These are phyloP conservation scores for Glaciozyma martinii DNA, from an alignment of 768 basidiomycete species.

Conservation along the genomic window DNA sequence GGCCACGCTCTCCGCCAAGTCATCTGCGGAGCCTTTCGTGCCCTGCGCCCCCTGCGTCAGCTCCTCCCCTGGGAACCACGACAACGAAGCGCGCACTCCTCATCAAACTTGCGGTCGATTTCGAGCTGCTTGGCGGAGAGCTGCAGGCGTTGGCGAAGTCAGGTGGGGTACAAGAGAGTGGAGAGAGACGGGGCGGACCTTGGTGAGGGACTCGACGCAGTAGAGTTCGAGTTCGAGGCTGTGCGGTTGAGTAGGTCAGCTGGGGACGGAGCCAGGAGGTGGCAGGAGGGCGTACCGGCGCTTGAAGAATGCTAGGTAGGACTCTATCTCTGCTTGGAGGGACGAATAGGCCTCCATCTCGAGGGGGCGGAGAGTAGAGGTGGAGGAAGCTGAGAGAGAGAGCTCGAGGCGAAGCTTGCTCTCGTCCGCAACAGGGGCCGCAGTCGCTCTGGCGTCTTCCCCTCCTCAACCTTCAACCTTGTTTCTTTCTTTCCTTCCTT, in stretches of 20 bases:
- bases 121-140: slow-evolving; percentile 12
- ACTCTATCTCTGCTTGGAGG: slow-evolving; percentile 11
- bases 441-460: too few species aligned
- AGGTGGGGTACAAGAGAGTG: background rate
- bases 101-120: slow-evolving; percentile 1
- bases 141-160: background rate
- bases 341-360: slow-evolving; percentile 12
- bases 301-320: slow-evolving; percentile 18
- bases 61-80: background rate
- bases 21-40: background rate
- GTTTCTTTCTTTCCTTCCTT: too few species aligned
- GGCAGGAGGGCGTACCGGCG: slow-evolving; percentile 1
- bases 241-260: background rate
- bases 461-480: too few species aligned
- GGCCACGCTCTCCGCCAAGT: slow-evolving; percentile 23
- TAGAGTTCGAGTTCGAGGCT: slow-evolving; percentile 32
- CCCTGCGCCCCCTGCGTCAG: background rate
- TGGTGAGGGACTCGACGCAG: slow-evolving; percentile 27
- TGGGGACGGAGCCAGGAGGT: background rate
- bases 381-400: too few species aligned
- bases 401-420: too few species aligned
- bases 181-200: slow-evolving; percentile 4
- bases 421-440: too few species aligned
- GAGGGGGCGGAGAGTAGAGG: too few species aligned
- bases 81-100: slow-evolving; percentile 3